phyloP scores from a whole-genome alignment of 441 rosid genomes.

The Populus trichocarpa region DNA sequence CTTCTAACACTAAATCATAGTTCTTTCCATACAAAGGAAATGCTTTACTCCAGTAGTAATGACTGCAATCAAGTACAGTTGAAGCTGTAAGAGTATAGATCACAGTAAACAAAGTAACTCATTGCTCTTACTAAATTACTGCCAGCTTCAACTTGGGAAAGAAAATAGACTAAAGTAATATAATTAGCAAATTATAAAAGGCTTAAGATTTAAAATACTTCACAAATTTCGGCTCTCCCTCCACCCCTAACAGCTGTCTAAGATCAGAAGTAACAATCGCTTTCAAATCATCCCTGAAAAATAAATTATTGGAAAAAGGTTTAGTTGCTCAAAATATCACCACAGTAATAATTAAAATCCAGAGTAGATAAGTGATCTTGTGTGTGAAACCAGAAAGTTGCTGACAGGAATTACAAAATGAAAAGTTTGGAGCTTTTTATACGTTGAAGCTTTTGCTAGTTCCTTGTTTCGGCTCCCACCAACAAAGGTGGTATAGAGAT shows the following conservation, averaged over 20 bases:
- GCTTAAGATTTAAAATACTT: slow-evolving; percentile 44
- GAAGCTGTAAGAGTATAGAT: slow-evolving; percentile 15
- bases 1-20: slow-evolving; percentile 64
- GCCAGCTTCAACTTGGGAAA: slow-evolving; percentile 5
- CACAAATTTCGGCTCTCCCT: slow-evolving; percentile 82
- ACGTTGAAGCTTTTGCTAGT: slow-evolving; percentile 85
- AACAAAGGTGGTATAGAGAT: slow-evolving; percentile 88
- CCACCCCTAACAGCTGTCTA: slow-evolving; percentile 71
- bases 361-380: not conserved
- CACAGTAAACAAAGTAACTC: not conserved
- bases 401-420: not conserved
- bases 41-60: slow-evolving; percentile 83
- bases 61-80: slow-evolving; percentile 47
- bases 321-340: not conserved
- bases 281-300: slow-evolving; percentile 71
- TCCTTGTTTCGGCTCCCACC: slow-evolving; percentile 92
- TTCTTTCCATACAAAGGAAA: slow-evolving; percentile 76
- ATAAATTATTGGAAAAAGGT: slow-evolving; percentile 8
- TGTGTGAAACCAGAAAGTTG: not conserved
- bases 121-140: not conserved
- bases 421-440: slow-evolving; percentile 20
- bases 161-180: not conserved
- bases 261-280: slow-evolving; percentile 83
- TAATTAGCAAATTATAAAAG: not conserved
- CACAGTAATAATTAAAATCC: not conserved